Percentiles rank a stretch among this genome's conserved stretches.
phyloP scores from a whole-genome alignment of 257 asterid genomes.

The Solanum corneliomulleri region DNA sequence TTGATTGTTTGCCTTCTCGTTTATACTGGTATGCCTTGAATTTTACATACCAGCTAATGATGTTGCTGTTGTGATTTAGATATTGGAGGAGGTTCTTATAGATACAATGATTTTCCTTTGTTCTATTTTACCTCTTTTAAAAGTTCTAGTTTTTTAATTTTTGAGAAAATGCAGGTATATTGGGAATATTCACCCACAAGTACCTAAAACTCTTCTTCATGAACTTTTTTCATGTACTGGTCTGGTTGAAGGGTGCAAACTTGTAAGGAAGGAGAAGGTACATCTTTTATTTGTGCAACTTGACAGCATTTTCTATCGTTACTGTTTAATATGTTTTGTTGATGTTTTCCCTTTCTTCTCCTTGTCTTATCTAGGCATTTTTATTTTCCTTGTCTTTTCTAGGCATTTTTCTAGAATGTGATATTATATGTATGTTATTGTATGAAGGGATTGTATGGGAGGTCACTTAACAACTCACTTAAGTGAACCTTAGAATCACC shows the following conservation, averaged over 20 bases:
- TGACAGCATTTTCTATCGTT: background rate
- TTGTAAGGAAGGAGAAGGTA: slow-evolving; percentile 88
- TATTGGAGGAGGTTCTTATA: background rate
- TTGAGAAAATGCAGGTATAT: slow-evolving; percentile 74
- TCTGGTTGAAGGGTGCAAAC: slow-evolving; percentile 82
- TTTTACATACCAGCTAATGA: background rate
- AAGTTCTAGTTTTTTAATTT: background rate
- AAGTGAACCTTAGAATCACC: too few species aligned
- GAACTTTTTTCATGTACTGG: slow-evolving; percentile 85
- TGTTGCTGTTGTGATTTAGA: background rate
- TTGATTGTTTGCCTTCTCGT: background rate
- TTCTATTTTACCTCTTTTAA: background rate
- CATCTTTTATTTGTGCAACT: background rate
- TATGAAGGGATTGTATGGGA: too few species aligned
- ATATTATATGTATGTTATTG: too few species aligned
- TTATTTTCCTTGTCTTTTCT: background rate
- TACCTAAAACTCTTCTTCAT: slow-evolving; percentile 79
- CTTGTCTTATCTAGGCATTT: background rate
- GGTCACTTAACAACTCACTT: too few species aligned
- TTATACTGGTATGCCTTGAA: background rate
- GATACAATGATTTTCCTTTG: background rate
- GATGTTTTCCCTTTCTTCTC: background rate
- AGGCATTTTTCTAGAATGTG: background rate
- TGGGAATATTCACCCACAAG: slow-evolving; percentile 79
- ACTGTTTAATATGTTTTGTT: background rate